A percentile compares a stretch with the other conserved stretches of the same genome.
These are phyloP conservation scores for Kingdonia uniflora DNA, from an alignment of 164 flowering plant species.

Conservation along the genomic window DNA sequence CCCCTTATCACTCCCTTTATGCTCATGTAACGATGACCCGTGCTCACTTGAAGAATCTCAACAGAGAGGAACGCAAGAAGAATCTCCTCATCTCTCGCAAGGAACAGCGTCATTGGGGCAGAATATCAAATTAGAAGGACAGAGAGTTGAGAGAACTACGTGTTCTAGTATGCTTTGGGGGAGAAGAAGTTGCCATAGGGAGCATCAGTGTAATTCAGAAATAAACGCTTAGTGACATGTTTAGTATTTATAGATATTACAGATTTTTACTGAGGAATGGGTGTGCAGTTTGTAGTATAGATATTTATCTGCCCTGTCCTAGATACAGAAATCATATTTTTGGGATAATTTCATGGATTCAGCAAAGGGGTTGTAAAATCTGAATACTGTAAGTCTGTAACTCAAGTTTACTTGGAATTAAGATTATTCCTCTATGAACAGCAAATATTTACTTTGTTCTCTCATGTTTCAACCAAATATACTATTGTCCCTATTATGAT, in stretches of 20 bases:
- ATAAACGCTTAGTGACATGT: conserved; percentile 45
- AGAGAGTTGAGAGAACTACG: conserved; percentile 58
- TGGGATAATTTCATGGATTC: conserved; percentile 1
- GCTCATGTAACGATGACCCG: conserved; percentile 67
- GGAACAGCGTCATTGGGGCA: conserved; percentile 19
- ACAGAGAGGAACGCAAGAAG: conserved; percentile 38
- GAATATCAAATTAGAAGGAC: conserved; percentile 49
- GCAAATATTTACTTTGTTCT: no score
- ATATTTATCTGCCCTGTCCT: conserved; percentile 4
- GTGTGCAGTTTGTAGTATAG: conserved; percentile 8
- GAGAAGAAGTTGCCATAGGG: conserved; percentile 93
- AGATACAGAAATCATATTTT: conserved; percentile 1
- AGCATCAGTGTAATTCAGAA: conserved; percentile 88
- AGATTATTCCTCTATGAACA: no score
- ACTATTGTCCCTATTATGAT: no score
- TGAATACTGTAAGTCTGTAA: conserved; percentile 4
- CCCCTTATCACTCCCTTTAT: conserved; percentile 70
- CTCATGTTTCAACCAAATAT: no score
- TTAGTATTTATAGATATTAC: background rate
- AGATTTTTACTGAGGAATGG: background rate
- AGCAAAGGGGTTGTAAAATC: background rate
- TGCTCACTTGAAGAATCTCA: conserved; percentile 58
- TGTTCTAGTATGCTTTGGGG: conserved; percentile 92
- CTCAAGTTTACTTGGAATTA: no score
- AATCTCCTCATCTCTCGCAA: conserved; percentile 42